Conservation (phyloP, 768 basidiomycete genomes). For the Rhizopogon roseolus region DNA sequence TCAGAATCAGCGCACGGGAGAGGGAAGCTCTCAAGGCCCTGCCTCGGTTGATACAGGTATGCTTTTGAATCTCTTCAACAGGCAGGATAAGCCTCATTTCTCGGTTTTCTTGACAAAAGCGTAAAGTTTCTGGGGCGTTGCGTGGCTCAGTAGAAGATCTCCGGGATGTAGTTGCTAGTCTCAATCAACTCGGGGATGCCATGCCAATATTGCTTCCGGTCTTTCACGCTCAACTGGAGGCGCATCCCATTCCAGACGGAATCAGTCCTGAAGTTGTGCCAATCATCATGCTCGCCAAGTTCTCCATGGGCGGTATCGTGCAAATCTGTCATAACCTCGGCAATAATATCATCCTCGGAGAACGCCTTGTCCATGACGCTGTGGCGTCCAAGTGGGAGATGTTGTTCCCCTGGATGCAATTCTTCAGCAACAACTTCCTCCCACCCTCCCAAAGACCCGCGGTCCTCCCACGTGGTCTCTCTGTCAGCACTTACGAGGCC, state of each 20-base stretch:
- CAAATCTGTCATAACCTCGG: constrained; percentile 2
- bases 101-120: neutral
- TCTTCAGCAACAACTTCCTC: constrained; percentile 2
- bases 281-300: constrained; percentile 3
- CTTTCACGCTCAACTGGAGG: neutral
- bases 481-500: constrained; percentile 1
- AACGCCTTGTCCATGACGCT: neutral
- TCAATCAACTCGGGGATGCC: neutral
- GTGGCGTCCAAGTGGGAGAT: constrained; percentile 3
- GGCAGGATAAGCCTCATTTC: neutral
- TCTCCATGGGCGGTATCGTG: constrained; percentile 1
- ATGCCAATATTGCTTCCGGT: neutral
- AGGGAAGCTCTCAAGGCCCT: neutral
- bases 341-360: neutral
- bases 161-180: neutral
- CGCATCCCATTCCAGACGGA: neutral
- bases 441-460: neutral
- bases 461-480: neutral
- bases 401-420: constrained; percentile 4
- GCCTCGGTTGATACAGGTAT: neutral
- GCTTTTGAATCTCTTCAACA: neutral
- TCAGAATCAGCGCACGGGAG: neutral
- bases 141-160: constrained; percentile 1
- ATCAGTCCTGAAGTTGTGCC: neutral
- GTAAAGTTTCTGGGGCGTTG: neutral